Conservation (phyloP, 192 early-diverging fungal species). For the Coemansia sp. region DNA sequence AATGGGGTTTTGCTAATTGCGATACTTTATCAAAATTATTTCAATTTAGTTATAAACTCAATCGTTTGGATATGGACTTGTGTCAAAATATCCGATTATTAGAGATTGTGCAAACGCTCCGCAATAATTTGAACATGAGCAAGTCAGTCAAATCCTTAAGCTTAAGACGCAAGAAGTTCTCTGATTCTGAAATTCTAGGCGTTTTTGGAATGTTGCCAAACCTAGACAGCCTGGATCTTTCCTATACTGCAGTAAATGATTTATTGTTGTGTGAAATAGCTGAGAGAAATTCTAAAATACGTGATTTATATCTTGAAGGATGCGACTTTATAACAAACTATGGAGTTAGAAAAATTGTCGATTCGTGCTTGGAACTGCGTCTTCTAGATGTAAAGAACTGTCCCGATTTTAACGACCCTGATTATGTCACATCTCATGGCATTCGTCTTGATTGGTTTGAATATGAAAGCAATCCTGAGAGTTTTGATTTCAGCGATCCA, state of each 20-base stretch:
- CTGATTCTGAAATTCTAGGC: background rate
- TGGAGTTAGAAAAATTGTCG: background rate
- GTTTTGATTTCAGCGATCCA: too few species aligned
- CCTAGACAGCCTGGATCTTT: background rate
- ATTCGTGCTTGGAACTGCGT: background rate
- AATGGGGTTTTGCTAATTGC: slow-evolving; percentile 15
- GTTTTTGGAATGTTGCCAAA: slow-evolving; percentile 7
- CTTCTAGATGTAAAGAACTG: background rate
- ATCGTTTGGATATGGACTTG: slow-evolving; percentile 12
- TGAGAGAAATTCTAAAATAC: background rate
- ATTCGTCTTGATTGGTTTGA: background rate
- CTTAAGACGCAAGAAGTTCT: slow-evolving; percentile 15
- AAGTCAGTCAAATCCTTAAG: slow-evolving; percentile 2
- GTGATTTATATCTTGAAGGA: background rate
- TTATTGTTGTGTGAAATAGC: background rate
- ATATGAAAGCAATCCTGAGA: too few species aligned
- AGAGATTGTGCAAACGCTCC: slow-evolving; percentile 4
- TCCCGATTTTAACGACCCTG: background rate
- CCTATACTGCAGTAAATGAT: background rate
- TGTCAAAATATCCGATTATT: slow-evolving; percentile 9
- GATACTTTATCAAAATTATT: slow-evolving; percentile 9
- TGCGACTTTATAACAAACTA: background rate
- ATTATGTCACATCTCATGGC: background rate
- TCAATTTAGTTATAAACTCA: background rate
- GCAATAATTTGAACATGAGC: background rate